phyloP scores from a whole-genome alignment of 1,284 basidiomycete genomes.

The Calocybe gambosa region DNA sequence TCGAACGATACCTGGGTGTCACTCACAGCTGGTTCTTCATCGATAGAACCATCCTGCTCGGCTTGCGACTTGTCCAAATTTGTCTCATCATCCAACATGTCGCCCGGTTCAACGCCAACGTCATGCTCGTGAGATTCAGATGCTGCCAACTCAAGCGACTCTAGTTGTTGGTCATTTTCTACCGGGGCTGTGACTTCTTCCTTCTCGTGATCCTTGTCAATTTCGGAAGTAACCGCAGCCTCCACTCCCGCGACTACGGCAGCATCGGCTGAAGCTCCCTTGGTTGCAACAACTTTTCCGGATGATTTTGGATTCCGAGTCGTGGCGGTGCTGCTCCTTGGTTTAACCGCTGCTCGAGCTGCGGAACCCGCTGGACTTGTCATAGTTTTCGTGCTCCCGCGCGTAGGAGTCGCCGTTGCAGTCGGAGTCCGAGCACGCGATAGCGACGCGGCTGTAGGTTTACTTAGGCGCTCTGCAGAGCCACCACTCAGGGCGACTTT shows the following conservation, averaged over 20 bases:
- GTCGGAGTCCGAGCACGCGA: constrained; percentile 29
- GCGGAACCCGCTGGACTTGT: background rate
- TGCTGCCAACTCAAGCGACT: background rate
- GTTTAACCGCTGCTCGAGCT: constrained; percentile 17
- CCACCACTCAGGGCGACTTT: constrained; percentile 44
- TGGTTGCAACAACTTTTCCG: constrained; percentile 5
- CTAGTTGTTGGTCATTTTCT: constrained; percentile 3
- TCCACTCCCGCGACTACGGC: background rate
- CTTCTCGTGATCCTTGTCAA: constrained; percentile 1
- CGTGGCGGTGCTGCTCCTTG: constrained; percentile 14
- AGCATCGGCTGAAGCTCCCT: constrained; percentile 5
- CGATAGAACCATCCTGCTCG: background rate
- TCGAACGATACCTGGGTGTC: background rate
- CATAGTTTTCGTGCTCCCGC: constrained; percentile 7
- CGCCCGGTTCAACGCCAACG: constrained; percentile 1
- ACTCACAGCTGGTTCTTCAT: background rate
- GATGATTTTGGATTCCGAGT: constrained; percentile 13
- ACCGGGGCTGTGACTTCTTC: background rate
- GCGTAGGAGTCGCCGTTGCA: constrained; percentile 11
- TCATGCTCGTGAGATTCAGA: background rate
- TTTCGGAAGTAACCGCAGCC: background rate
- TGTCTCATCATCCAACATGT: background rate
- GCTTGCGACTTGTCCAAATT: background rate
- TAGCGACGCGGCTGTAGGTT: constrained; percentile 70
- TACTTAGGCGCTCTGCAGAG: constrained; percentile 57